Evolutionary conservation across 805 yeast species (phyloP).

Genomic region (Ogataea nakhonphanomensis): DNA sequence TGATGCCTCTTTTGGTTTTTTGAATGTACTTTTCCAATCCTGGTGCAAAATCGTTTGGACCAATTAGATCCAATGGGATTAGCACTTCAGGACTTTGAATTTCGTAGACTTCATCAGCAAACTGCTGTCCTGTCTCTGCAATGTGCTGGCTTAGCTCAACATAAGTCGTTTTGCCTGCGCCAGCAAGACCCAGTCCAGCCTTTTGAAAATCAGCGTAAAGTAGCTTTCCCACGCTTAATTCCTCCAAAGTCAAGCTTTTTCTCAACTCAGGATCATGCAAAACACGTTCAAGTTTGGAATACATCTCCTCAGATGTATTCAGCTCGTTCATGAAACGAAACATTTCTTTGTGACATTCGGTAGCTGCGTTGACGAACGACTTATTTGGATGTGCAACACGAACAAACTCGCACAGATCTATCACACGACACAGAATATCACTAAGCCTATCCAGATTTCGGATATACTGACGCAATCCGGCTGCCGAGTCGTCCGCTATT

Average conservation of each 20-base stretch:
- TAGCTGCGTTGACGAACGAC: slow-evolving; percentile 74
- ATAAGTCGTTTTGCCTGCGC: slow-evolving; percentile 59
- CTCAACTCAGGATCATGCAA: slow-evolving; percentile 40
- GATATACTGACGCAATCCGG: slow-evolving; percentile 50
- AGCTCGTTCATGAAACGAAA: slow-evolving; percentile 91
- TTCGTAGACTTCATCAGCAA: slow-evolving; percentile 47
- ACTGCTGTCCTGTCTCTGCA: slow-evolving; percentile 76
- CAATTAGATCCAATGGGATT: slow-evolving; percentile 29
- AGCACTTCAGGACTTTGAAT: slow-evolving; percentile 26
- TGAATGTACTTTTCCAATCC: slow-evolving; percentile 22
- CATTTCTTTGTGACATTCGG: slow-evolving; percentile 80
- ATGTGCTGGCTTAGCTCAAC: slow-evolving; percentile 78
- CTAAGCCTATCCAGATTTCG: slow-evolving; percentile 76
- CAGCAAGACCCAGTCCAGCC: slow-evolving; percentile 82
- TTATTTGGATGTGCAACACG: slow-evolving; percentile 82
- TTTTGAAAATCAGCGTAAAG: slow-evolving; percentile 81
- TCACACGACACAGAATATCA: slow-evolving; percentile 86
- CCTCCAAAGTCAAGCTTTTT: slow-evolving; percentile 59
- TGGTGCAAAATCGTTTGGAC: slow-evolving; percentile 26
- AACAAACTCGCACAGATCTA: slow-evolving; percentile 90
- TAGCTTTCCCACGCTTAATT: slow-evolving; percentile 75
- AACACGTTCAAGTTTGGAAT: slow-evolving; percentile 54
- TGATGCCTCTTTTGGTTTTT: slow-evolving; percentile 37
- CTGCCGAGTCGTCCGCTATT: slow-evolving; percentile 40
- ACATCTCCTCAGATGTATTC: slow-evolving; percentile 78